These are phyloP conservation scores for Diplocarpon mali DNA, from an alignment of 2,329 filamentous ascomycete genomes.

Conservation along the genomic window DNA sequence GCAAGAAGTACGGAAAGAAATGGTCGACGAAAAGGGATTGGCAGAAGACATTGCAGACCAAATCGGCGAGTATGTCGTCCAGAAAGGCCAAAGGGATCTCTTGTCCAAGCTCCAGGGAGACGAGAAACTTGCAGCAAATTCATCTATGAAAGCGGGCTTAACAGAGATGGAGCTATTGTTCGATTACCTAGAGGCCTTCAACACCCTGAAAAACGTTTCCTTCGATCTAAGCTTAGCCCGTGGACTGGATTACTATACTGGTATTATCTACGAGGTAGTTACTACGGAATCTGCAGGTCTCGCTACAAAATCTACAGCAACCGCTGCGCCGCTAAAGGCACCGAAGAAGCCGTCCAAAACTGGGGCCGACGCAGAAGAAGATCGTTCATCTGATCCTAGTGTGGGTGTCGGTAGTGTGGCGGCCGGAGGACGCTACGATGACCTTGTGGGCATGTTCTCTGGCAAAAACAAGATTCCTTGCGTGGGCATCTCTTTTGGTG, in stretches of 20 bases:
- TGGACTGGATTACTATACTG: conserved; percentile 81
- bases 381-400: conserved; percentile 67
- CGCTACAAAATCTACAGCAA: conserved; percentile 29
- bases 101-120: conserved; percentile 59
- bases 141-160: conserved; percentile 66
- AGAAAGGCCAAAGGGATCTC: conserved; percentile 65
- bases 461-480: conserved; percentile 80
- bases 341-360: conserved; percentile 36
- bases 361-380: conserved; percentile 41
- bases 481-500: conserved; percentile 84
- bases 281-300: conserved; percentile 49
- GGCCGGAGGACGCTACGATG: conserved; percentile 84
- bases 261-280: conserved; percentile 66
- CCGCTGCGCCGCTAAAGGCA: conserved; percentile 29
- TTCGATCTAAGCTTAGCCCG: conserved; percentile 86
- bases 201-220: conserved; percentile 61
- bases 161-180: conserved; percentile 73
- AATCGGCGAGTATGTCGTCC: conserved; percentile 75
- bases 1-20: conserved; percentile 82
- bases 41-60: conserved; percentile 67
- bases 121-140: conserved; percentile 57
- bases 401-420: conserved; percentile 81
- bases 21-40: conserved; percentile 86
- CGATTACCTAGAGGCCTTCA: conserved; percentile 70
- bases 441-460: conserved; percentile 88